These are phyloP conservation scores for Saitozyma sp. DNA, from an alignment of 768 basidiomycete genomes.

Conservation along the genomic window DNA sequence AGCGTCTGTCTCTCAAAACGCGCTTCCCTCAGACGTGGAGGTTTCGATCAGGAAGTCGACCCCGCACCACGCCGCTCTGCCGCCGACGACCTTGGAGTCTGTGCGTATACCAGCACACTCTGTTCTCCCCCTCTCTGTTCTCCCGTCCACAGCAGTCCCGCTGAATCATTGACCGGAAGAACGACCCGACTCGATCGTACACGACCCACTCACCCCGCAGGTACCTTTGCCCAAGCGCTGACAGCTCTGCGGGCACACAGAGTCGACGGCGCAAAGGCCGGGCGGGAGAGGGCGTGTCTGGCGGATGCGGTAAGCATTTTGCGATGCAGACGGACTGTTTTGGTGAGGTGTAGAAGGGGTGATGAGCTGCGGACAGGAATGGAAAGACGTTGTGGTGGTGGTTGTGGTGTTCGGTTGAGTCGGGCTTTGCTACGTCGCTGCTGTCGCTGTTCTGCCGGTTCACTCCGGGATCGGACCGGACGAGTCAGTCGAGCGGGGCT, in stretches of 20 bases:
- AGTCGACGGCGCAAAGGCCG: background rate
- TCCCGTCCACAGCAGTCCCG: background rate
- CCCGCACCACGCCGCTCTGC: too few species aligned
- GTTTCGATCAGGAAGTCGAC: too few species aligned
- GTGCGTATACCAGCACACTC: too few species aligned
- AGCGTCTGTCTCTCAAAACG: too few species aligned
- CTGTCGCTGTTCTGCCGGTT: too few species aligned
- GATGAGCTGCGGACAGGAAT: background rate
- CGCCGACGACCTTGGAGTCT: too few species aligned
- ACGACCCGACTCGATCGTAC: background rate
- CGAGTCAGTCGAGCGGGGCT: too few species aligned
- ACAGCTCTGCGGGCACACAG: background rate
- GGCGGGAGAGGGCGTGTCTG: background rate
- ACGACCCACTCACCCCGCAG: slow-evolving; percentile 39
- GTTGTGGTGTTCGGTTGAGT: too few species aligned
- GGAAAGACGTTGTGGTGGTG: too few species aligned
- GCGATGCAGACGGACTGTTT: background rate
- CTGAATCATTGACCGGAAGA: background rate
- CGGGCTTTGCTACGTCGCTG: too few species aligned
- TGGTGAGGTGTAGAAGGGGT: background rate
- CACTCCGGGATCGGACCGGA: too few species aligned
- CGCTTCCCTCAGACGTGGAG: too few species aligned
- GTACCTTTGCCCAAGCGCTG: slow-evolving; percentile 43
- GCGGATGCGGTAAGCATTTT: slow-evolving; percentile 3
- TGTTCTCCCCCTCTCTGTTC: slow-evolving; percentile 1